Conservation (phyloP, 257 asterid species). For the Handroanthus guayacan region DNA sequence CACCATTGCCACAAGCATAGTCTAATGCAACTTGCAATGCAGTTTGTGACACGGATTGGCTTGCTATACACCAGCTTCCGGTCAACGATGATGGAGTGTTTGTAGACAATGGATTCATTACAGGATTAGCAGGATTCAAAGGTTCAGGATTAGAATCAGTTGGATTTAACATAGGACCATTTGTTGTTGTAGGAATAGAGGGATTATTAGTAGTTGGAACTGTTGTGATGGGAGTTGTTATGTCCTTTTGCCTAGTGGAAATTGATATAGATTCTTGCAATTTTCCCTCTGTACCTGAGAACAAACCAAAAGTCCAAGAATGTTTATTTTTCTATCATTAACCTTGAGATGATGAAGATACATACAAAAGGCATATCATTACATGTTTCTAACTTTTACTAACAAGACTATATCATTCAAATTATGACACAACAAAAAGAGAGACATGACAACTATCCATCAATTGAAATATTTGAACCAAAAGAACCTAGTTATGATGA, state of each 20-base stretch:
- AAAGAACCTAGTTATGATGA: constrained; percentile 7
- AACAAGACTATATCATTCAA: constrained; percentile 19
- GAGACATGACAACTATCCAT: constrained; percentile 30
- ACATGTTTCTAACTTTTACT: constrained; percentile 23
- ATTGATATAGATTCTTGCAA: constrained; percentile 29
- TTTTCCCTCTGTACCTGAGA: constrained; percentile 34
- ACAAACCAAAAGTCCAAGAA: constrained; percentile 19
- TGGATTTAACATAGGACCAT: constrained; percentile 51
- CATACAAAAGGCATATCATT: neutral
- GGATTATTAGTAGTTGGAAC: constrained; percentile 65
- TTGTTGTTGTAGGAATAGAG: constrained; percentile 46
- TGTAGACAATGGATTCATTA: constrained; percentile 51
- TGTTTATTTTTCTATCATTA: neutral
- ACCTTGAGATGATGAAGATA: neutral
- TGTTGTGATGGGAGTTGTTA: constrained; percentile 70
- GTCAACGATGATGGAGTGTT: constrained; percentile 49
- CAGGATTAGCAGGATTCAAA: constrained; percentile 58
- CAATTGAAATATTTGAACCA: constrained; percentile 22
- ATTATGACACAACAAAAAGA: constrained; percentile 28
- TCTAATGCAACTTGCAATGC: constrained; percentile 72
- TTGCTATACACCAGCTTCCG: constrained; percentile 85
- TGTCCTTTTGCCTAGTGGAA: constrained; percentile 46
- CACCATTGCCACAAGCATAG: constrained; percentile 77
- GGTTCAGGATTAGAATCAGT: constrained; percentile 58
- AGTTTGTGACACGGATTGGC: constrained; percentile 53